Base-by-base conservation (phyloP, 192 early-diverging fungal genomes). In the Coemansia sp. region DNA sequence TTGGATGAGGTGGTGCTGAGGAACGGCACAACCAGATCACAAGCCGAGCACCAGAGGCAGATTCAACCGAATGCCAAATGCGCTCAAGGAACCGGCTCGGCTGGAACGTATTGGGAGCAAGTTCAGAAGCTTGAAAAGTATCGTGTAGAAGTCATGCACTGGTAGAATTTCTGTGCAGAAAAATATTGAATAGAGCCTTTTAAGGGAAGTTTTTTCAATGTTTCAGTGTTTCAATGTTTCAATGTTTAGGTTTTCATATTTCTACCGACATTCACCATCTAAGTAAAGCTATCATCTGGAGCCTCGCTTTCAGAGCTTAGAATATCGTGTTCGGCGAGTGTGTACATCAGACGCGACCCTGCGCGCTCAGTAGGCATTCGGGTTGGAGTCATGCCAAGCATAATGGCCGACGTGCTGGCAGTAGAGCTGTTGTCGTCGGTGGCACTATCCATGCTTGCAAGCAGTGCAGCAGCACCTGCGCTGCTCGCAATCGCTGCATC, bases 41-140 rank as follows among this genome's bases (percentile, higher is more conserved):
- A 82, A 64, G 71, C 70, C 10, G 74, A 76, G 68, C 59, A 70
- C 42, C 59, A 70, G 58, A 63, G 61, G 30, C 64, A 67, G 30
- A 39, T 21, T 25, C 66, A 64, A 58, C 71, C 74, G 25, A 77
- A 82, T 33, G 64, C 74, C 40, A 70, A 66, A 61, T 68, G 61
- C 46, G 70, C 79, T 8, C 79, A 82, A 64, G 79, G 79, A 26
- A 55, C 62, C 23, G 79, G 74, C 12, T 58, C 70, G 4, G 58
- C 67, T 2, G 79, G 79, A 21, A 72, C 67, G 26, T 76, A 82
- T 64, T 82, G 79, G 79, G 74, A 82, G 59, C 74, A 70, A 9
- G 65, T 76, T 15, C 79, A 82, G 49, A 82, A 76, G 37, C 74
- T 76, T n/a, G 79, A 82, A 52, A 71, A 69, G 60, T 82, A 82